These are phyloP conservation scores for Naganishia friedmannii DNA, from an alignment of 768 basidiomycete genomes.

Conservation along the genomic window DNA sequence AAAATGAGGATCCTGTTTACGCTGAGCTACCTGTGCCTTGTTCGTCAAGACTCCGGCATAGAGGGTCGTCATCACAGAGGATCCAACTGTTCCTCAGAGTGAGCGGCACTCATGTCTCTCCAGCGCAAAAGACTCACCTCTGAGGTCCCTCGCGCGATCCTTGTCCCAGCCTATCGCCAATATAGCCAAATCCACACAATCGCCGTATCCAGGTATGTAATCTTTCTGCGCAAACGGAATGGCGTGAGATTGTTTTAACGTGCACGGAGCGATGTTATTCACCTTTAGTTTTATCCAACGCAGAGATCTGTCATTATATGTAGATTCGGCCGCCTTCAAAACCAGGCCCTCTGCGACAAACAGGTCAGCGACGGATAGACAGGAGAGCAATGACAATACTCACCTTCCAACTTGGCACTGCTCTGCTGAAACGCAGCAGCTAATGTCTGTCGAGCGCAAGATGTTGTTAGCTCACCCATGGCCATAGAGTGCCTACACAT, in stretches of 20 bases:
- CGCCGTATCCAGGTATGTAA: constrained; percentile 80
- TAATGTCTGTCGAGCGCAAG: background rate
- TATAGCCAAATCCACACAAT: constrained; percentile 72
- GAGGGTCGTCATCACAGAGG: constrained; percentile 72
- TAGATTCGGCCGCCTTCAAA: constrained; percentile 68
- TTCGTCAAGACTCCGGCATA: constrained; percentile 70
- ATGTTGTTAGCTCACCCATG: background rate
- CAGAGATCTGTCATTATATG: constrained; percentile 63
- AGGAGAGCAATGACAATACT: background rate
- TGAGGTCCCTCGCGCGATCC: constrained; percentile 69
- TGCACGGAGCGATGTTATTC: constrained; percentile 9
- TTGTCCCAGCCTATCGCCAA: constrained; percentile 78
- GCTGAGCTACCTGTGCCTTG: constrained; percentile 50
- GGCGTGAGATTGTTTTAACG: background rate
- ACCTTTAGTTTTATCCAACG: constrained; percentile 76
- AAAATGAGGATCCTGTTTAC: constrained; percentile 60
- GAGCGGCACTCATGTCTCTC: constrained; percentile 23
- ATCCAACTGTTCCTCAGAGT: constrained; percentile 58
- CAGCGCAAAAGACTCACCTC: constrained; percentile 57
- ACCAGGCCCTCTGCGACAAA: constrained; percentile 58
- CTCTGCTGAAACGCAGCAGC: constrained; percentile 25
- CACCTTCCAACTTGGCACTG: constrained; percentile 33
- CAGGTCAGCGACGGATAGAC: background rate
- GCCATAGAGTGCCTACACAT: background rate
- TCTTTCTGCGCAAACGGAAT: constrained; percentile 59